These are phyloP conservation scores for Aurifilum marmelostoma DNA, from an alignment of 2,329 filamentous ascomycete genomes.

Conservation along the genomic window DNA sequence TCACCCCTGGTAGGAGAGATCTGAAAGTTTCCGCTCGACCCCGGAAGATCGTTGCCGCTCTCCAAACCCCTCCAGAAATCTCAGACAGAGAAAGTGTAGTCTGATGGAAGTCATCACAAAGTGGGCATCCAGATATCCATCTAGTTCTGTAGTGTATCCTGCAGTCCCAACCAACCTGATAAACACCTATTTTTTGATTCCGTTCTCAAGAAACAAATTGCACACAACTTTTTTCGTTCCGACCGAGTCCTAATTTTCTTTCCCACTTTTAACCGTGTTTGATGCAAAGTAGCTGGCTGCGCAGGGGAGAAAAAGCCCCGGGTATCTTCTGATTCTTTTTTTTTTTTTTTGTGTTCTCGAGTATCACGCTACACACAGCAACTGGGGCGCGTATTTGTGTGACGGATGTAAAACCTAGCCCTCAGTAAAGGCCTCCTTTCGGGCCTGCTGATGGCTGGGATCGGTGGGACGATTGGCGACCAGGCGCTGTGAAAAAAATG, in stretches of 20 bases:
- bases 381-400: not conserved
- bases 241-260: not conserved
- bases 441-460: conserved; percentile 43
- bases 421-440: conserved; percentile 47
- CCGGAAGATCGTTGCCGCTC: not conserved
- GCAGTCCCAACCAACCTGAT: not conserved
- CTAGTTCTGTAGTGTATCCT: not conserved
- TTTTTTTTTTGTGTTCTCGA: conserved; percentile 15
- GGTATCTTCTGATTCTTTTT: conserved; percentile 29
- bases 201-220: not conserved
- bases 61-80: not conserved
- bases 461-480: conserved; percentile 52
- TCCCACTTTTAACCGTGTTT: conserved; percentile 5
- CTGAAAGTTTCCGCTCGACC: no score
- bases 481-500: conserved; percentile 45
- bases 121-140: not conserved
- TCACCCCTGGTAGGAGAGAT: not conserved
- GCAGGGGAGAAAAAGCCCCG: conserved; percentile 13
- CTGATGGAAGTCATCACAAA: not conserved
- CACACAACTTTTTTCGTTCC: not conserved
- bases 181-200: conserved; percentile 2
- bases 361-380: not conserved
- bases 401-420: conserved; percentile 34
- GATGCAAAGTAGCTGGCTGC: conserved; percentile 17
- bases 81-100: not conserved